A percentile compares a stretch with the other conserved stretches of the same genome.
phyloP scores from a whole-genome alignment of 2,329 filamentous ascomycete species.

The Periconia sp. region DNA sequence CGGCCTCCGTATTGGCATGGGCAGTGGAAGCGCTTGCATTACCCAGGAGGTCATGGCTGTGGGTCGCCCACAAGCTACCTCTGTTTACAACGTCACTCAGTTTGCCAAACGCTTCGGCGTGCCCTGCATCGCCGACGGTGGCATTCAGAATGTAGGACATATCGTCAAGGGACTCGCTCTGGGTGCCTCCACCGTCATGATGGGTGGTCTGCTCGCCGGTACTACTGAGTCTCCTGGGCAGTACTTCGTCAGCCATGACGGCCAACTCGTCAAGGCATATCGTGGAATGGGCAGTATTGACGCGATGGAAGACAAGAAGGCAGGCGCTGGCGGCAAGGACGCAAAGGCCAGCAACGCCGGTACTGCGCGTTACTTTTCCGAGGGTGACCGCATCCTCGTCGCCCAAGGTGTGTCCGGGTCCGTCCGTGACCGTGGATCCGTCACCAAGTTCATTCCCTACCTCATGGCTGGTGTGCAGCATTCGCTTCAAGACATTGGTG shows the following conservation, averaged over 20 bases:
- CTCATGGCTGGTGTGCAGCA: slow-evolving; percentile 94
- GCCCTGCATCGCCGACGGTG: slow-evolving; percentile 96
- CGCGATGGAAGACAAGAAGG: slow-evolving; percentile 99
- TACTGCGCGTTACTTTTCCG: slow-evolving; percentile 97
- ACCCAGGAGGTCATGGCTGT: slow-evolving; percentile 99
- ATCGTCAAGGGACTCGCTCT: slow-evolving; percentile 97
- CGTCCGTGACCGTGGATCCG: slow-evolving; percentile 78
- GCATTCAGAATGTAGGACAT: slow-evolving; percentile 97
- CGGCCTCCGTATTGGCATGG: slow-evolving; percentile 98
- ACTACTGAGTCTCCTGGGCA: slow-evolving; percentile 97
- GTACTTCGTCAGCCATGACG: slow-evolving; percentile 93
- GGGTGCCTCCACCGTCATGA: slow-evolving; percentile 96
- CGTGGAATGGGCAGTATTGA: slow-evolving; percentile 99
- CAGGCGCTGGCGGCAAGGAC: slow-evolving; percentile 71
- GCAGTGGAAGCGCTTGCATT: slow-evolving; percentile 95
- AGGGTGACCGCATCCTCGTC: slow-evolving; percentile 91
- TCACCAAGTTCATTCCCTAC: slow-evolving; percentile 96
- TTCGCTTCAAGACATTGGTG: slow-evolving; percentile 92
- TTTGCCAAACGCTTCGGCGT: slow-evolving; percentile 95
- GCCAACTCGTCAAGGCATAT: slow-evolving; percentile 98
- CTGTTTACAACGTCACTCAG: slow-evolving; percentile 84
- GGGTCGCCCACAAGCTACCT: slow-evolving; percentile 89
- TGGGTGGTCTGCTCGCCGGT: slow-evolving; percentile 95
- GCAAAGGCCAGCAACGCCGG: slow-evolving; percentile 79
- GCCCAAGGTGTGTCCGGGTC: slow-evolving; percentile 93